A percentile compares a stretch with the other conserved stretches of the same genome.
phyloP scores from a whole-genome alignment of 495 filamentous ascomycete genomes.

The Aspergillus homomorphus region DNA sequence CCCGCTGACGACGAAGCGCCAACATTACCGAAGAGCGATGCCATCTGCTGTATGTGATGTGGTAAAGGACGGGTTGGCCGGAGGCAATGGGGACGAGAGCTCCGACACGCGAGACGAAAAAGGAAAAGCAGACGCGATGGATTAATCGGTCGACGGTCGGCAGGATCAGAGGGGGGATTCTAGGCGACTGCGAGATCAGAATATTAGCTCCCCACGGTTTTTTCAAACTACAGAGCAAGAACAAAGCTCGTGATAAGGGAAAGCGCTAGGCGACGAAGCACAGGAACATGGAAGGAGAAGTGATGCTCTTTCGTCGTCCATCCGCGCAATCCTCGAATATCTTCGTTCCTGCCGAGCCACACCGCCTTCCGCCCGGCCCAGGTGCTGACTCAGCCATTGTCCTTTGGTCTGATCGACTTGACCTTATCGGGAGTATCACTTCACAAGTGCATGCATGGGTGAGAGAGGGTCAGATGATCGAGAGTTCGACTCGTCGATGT shows the following conservation, averaged over 20 bases:
- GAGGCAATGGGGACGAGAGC: background rate
- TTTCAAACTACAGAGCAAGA: background rate
- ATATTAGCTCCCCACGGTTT: background rate
- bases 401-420: too few species aligned
- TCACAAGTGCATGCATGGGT: too few species aligned
- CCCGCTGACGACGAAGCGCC: constrained; percentile 42
- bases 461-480: too few species aligned
- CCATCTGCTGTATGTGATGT: constrained; percentile 30
- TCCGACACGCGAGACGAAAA: background rate
- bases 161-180: background rate
- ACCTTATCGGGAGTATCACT: too few species aligned
- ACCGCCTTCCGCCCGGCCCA: background rate
- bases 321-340: constrained; percentile 2
- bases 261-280: background rate
- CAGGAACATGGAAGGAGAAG: background rate
- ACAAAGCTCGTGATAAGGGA: background rate
- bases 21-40: constrained; percentile 59
- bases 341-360: background rate
- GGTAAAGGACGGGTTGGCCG: background rate
- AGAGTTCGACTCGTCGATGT: too few species aligned
- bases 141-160: background rate
- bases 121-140: background rate
- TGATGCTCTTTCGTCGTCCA: background rate
- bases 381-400: background rate
- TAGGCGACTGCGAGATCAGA: background rate